A percentile compares a stretch with the other conserved stretches of the same genome.
Evolutionary conservation across 768 basidiomycete species (phyloP).

Genomic region (Macrolepiota dolichaula): DNA sequence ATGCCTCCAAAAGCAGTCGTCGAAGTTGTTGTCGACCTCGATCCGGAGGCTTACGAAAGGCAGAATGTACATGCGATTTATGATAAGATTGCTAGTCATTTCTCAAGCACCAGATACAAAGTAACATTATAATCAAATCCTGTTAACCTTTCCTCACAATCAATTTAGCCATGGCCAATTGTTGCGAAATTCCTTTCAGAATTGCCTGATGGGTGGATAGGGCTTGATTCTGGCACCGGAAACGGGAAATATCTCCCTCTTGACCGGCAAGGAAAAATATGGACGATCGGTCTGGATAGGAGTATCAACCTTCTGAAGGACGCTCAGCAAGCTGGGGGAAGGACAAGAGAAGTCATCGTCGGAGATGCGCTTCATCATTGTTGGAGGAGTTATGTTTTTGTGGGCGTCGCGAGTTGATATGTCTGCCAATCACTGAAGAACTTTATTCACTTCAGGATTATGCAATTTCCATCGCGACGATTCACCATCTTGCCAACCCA

Average conservation of each 20-base stretch:
- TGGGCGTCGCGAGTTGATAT: constrained; percentile 25
- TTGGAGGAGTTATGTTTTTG: constrained; percentile 83
- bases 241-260: constrained; percentile 96
- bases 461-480: constrained; percentile 95
- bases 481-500: constrained; percentile 89
- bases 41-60: constrained; percentile 62
- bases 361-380: constrained; percentile 71
- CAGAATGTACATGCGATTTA: constrained; percentile 81
- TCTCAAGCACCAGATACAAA: constrained; percentile 88
- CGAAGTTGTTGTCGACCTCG: constrained; percentile 37
- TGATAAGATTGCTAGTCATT: constrained; percentile 82
- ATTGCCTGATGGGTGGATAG: constrained; percentile 75
- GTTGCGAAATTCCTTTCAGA: constrained; percentile 71
- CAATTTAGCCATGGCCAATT: constrained; percentile 82
- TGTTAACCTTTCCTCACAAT: background rate
- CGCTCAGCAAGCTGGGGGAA: constrained; percentile 60
- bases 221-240: constrained; percentile 93
- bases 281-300: constrained; percentile 84
- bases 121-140: constrained; percentile 30
- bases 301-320: constrained; percentile 76
- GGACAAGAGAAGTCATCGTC: constrained; percentile 67
- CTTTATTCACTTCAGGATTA: constrained; percentile 63
- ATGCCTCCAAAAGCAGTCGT: constrained; percentile 36
- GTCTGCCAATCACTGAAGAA: background rate
- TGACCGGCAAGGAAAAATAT: constrained; percentile 54